Percentiles rank a stretch among this genome's conserved stretches.
These are phyloP conservation scores for Inonotus hispidus DNA, from an alignment of 1,284 basidiomycete species.

Conservation along the genomic window DNA sequence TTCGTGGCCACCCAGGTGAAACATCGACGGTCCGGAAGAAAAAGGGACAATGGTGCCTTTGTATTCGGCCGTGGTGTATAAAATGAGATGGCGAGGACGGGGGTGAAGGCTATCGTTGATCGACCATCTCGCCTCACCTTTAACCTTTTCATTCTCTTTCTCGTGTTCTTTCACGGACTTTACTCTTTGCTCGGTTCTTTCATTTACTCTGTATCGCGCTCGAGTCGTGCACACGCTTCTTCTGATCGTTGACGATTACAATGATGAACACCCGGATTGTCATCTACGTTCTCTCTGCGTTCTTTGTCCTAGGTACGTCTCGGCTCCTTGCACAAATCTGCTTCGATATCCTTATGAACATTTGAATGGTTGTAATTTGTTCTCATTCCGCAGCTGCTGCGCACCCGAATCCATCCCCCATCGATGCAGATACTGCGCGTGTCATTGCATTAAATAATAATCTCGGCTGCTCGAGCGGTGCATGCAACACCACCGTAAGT, in stretches of 20 bases:
- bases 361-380: neutral
- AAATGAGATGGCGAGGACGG: neutral
- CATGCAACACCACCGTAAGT: slow-evolving; percentile 14
- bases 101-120: slow-evolving; percentile 10
- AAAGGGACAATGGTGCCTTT: neutral
- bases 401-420: slow-evolving; percentile 11
- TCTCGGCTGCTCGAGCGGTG: slow-evolving; percentile 14
- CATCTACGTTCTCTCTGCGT: neutral
- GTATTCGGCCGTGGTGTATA: neutral
- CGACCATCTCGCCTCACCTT: neutral
- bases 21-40: neutral
- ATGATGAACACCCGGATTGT: slow-evolving; percentile 7
- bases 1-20: neutral
- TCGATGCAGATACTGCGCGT: slow-evolving; percentile 8
- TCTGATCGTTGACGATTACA: neutral
- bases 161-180: neutral
- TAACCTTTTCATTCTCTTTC: neutral
- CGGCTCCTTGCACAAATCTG: neutral
- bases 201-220: too few species aligned
- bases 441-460: slow-evolving; percentile 15
- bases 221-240: too few species aligned
- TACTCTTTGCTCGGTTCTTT: neutral
- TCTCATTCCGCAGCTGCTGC: slow-evolving; percentile 8
- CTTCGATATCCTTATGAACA: neutral
- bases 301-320: slow-evolving; percentile 5